Evolutionary conservation across 2,329 filamentous ascomycete genomes (phyloP).

Genomic region (Fusarium austroafricanum): DNA sequence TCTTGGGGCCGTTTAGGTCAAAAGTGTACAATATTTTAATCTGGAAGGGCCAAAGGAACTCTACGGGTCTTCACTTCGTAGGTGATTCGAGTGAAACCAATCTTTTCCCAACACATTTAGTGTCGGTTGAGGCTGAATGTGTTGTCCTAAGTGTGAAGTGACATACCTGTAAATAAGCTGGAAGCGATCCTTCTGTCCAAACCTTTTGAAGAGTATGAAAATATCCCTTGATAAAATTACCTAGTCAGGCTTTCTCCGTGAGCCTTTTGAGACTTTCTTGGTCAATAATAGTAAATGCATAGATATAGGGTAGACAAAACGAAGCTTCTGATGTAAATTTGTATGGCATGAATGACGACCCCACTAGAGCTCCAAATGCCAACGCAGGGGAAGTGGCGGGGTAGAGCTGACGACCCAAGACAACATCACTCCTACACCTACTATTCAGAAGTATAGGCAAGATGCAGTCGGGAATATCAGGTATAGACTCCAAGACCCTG

Average conservation of each 20-base stretch:
- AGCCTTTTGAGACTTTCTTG: not conserved
- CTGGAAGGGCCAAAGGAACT: not conserved
- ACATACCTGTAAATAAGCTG: no score
- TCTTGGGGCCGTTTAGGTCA: slow-evolving; percentile 17
- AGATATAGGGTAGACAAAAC: slow-evolving; percentile 35
- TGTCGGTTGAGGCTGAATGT: no score
- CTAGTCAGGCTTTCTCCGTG: not conserved
- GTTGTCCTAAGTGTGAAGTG: no score
- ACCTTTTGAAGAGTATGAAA: no score
- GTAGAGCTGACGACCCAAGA: slow-evolving; percentile 42
- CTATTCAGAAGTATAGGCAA: slow-evolving; percentile 24
- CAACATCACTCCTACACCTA: slow-evolving; percentile 26
- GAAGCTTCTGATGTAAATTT: slow-evolving; percentile 11
- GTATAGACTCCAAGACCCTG: slow-evolving; percentile 54
- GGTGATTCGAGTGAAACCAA: not conserved
- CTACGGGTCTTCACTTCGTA: not conserved
- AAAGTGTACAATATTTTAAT: not conserved
- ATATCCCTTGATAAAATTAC: no score
- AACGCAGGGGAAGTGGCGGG: slow-evolving; percentile 41
- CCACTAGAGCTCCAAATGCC: slow-evolving; percentile 37
- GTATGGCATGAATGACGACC: slow-evolving; percentile 26
- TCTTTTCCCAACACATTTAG: not conserved
- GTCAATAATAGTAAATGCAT: no score
- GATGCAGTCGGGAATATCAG: slow-evolving; percentile 85
- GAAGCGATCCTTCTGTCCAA: no score